Base-by-base conservation (phyloP, 2,329 filamentous ascomycete species). In the Fusarium pseudonygamai region DNA sequence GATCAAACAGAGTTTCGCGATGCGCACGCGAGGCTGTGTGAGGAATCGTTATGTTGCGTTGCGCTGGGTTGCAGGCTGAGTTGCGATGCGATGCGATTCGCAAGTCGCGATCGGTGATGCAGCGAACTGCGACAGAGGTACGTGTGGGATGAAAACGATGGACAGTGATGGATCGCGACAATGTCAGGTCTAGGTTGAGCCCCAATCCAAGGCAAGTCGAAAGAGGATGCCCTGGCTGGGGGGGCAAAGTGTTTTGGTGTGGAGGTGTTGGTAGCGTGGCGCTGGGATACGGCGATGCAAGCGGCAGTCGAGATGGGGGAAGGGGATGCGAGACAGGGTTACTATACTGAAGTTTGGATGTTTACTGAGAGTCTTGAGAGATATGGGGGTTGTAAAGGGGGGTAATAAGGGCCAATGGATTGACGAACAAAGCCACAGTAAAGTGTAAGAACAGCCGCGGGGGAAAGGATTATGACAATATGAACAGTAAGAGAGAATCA, bases 11-110 rank as follows among this genome's bases (percentile, higher is more conserved):
- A 56, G 50, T 64, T 69, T 77, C 76, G 74, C 74, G 72, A 77
- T 76, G 75, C 75, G 75, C 74, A 77, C 69, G 70, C 75, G 74
- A 78, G 72, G 72, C 72, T 75, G 52, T 61, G 55, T 59, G 45
- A 47, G 55, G 53, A 67, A 47, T 65, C 60, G 45, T 65, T 60
- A 37, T 10, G 26, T 45, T 62, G 50, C 39, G 49, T 13, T 47
- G 45, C 13, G 42, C 24, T 67, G 64, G 43, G 64, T 53, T 52
- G 34, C n/a, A 53, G 52, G 20, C 26, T 40, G 50, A 28, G 50
- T 55, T 63, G 60, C 60, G 53, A 63, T 69, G 62, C 70, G 73
- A 63, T 64, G 74, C 67, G 73, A 75, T 72, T 73, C 72, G 61
- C 67, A 69, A 60, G 71, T 78, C 69, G 69, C 72, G 61, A 66